Base-by-base conservation (phyloP, 176 grass and related monocot genomes). In the Thinopyrum elongatum region DNA sequence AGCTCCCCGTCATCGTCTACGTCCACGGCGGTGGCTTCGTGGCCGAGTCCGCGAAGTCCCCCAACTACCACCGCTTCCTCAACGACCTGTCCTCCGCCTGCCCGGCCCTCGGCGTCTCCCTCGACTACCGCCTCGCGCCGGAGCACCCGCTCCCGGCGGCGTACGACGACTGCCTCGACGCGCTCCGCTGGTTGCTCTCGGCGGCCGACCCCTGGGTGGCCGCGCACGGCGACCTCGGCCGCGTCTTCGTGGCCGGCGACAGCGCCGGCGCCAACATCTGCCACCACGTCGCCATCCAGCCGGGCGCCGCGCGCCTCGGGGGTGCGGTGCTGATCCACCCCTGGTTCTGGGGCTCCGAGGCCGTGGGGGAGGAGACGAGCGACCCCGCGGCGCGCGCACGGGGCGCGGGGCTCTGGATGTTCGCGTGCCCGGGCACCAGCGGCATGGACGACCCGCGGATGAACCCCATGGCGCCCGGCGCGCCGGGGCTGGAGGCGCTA, bases 1-100 rank as follows among this genome's bases (percentile, higher is more conserved):
- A n/a, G 25, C 74, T 86, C 21, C 88, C 74, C 42, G 57, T 90
- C 44, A 25, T 90, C 33, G 74, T 90, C 41, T 90, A 90, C 74
- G 4, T 87, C 39, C 89, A 90, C 29, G 89, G 89, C 67, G 89
- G 89, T 12, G 81, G 81, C 7, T 88, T 88, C 81, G 87, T 86
- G 74, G 84, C 89, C 3, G 85, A 71, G 84, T 84, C 84, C 0
- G 84, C 84, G 1, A 58, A 59, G 38, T 84, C 81, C 36, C 87
- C 87, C 4, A 0, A 0, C 74, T 88, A 90, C 65, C 89, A 90
- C 85, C 74, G 33, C 65, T 90, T 74, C 89, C 84, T 90, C 80
- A 90, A 87, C 84, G 8, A 0, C 21, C 89, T 90, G 25, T 9
- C 74, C 19, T 39, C 89, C 21, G 86, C 86, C 27, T 25, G 27